Conservation (phyloP, 2,329 filamentous ascomycete species). For the Cercospora berteroae region DNA sequence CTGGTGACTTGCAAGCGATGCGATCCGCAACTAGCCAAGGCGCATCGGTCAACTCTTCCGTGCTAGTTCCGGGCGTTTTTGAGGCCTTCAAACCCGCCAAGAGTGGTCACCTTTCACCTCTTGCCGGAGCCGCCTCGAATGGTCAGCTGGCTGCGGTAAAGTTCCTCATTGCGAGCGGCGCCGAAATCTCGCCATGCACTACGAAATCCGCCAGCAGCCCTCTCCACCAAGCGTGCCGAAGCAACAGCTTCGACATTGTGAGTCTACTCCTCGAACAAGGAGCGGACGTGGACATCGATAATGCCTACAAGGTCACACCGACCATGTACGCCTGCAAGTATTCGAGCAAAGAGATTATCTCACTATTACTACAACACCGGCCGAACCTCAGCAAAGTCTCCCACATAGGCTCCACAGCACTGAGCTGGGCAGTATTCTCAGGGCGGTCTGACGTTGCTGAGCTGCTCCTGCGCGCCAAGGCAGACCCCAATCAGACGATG, state of each 20-base stretch:
- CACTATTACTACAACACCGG: slow-evolving; percentile 29
- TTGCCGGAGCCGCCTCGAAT: slow-evolving; percentile 35
- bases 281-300: slow-evolving; percentile 33
- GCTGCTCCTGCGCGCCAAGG: slow-evolving; percentile 31
- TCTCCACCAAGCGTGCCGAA: slow-evolving; percentile 35
- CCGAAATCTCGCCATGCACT: slow-evolving; percentile 31
- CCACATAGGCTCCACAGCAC: slow-evolving; percentile 35
- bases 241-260: slow-evolving; percentile 31
- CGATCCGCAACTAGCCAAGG: slow-evolving; percentile 30
- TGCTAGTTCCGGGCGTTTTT: slow-evolving; percentile 32
- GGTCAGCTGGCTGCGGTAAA: slow-evolving; percentile 31
- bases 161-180: slow-evolving; percentile 33
- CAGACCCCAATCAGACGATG: slow-evolving; percentile 31
- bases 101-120: slow-evolving; percentile 33
- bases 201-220: slow-evolving; percentile 33
- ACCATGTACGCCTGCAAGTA: slow-evolving; percentile 39
- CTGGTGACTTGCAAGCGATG: slow-evolving; percentile 33
- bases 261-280: slow-evolving; percentile 30
- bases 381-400: slow-evolving; percentile 31
- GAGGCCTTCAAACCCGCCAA: slow-evolving; percentile 38
- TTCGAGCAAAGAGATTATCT: slow-evolving; percentile 26
- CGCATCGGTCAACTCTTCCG: slow-evolving; percentile 31
- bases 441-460: slow-evolving; percentile 29
- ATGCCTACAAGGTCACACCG: slow-evolving; percentile 35
- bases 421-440: slow-evolving; percentile 35